Percentiles rank a stretch among this genome's conserved stretches.
These are phyloP conservation scores for Daucus carota DNA, from an alignment of 129 eudicot species.

Conservation along the genomic window DNA sequence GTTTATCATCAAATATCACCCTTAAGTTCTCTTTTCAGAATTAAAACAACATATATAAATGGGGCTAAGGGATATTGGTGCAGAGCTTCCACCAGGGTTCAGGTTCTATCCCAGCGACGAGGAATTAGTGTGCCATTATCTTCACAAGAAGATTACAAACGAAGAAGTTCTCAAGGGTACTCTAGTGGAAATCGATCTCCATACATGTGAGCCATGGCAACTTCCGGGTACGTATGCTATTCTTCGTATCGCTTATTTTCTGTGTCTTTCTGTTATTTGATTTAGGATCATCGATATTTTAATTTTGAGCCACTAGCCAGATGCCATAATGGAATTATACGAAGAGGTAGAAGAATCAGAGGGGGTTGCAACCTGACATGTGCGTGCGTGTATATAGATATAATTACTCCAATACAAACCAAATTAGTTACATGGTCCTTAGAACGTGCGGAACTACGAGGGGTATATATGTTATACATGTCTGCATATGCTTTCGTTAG, in stretches of 20 bases:
- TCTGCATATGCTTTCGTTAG: background rate
- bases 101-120: slow-evolving; percentile 93
- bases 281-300: too few relatives aligned
- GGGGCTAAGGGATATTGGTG: slow-evolving; percentile 90
- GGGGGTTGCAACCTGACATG: too few relatives aligned
- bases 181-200: slow-evolving; percentile 80
- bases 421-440: background rate
- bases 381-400: too few relatives aligned
- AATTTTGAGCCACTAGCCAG: too few relatives aligned
- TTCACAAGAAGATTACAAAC: slow-evolving; percentile 61
- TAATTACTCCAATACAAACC: too few relatives aligned
- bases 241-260: background rate
- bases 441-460: background rate
- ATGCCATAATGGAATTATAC: too few relatives aligned
- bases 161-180: slow-evolving; percentile 60
- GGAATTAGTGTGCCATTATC: slow-evolving; percentile 86
- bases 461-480: too few relatives aligned
- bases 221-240: slow-evolving; percentile 87
- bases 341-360: too few relatives aligned
- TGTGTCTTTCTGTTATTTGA: too few relatives aligned
- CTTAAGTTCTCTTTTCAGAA: background rate
- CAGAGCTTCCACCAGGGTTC: slow-evolving; percentile 85
- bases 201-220: slow-evolving; percentile 98
- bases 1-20: background rate
- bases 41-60: slow-evolving; percentile 14